Conservation (phyloP, 192 early-diverging fungal genomes). For the Funneliformis mosseae region DNA sequence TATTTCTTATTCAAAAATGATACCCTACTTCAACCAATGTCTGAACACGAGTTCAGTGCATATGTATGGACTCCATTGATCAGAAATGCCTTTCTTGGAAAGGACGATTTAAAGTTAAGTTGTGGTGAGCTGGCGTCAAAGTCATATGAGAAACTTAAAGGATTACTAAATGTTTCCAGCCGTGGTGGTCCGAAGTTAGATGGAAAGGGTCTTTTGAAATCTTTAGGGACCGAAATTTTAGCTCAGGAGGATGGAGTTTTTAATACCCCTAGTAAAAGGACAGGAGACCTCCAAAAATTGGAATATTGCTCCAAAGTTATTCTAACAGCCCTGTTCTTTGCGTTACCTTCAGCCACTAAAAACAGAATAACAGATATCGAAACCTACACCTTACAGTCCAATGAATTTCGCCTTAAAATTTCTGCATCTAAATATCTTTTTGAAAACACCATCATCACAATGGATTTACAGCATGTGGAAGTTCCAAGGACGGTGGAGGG, state of each 20-base stretch:
- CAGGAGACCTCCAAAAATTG: background rate
- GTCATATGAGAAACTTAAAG: background rate
- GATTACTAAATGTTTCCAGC: background rate
- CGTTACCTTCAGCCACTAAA: conserved; percentile 1
- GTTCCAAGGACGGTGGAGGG: background rate
- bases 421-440: background rate
- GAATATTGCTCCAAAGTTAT: background rate
- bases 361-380: background rate
- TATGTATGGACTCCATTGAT: conserved; percentile 16
- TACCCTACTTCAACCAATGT: conserved; percentile 3
- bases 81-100: conserved; percentile 14
- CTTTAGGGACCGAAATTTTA: conserved; percentile 11
- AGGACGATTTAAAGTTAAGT: conserved; percentile 6
- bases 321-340: background rate
- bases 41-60: conserved; percentile 5
- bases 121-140: background rate
- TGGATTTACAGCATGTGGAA: background rate
- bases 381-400: conserved; percentile 8
- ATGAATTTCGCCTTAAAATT: conserved; percentile 3
- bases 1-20: conserved; percentile 25
- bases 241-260: conserved; percentile 1
- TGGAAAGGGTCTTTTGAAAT: background rate
- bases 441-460: background rate
- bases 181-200: background rate
- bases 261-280: background rate